Base-by-base conservation (phyloP, 75 land plant genomes). In the Larix kaempferi region DNA sequence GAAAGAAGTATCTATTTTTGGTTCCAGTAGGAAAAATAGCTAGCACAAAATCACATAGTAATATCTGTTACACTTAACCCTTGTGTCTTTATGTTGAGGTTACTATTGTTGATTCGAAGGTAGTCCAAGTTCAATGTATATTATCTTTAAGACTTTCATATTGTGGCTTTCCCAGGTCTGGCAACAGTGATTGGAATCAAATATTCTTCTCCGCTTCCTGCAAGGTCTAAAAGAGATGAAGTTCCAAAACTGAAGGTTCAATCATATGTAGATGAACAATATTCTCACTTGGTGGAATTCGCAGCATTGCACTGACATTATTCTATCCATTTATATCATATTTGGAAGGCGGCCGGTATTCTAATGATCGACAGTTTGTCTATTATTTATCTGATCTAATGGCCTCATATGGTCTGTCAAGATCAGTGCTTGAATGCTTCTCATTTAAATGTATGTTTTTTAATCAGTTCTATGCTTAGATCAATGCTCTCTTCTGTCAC, bases 181-280 rank as follows among this genome's bases (percentile, higher is more conserved):
- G 22, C 75, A 54, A 73, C 75, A 39, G 75, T 73, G 5, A 73
- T 73, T 73, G 75, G 75, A 25, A 73, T 73, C 16, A 73, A 73
- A 49, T 73, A 73, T 27, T 14, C 75, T 23, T 73, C 75, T 56
- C 75, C 75, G 13, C 21, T 25, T 52, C 17, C 14, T 14, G 58
- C 1, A 5, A 14, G 13, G 25, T 0, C 26, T 17, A 73, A 55
- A 27, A 55, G 11, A 0, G 1, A 26, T 13, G 35, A 49, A 22
- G 5, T 1, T 73, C 58, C 75, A 27, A 73, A 55, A 2, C 54
- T 73, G 12, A 73, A 73, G 57, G 75, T 73, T 26, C 27, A 73
- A 11, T 73, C 75, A 55, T 73, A 26, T 27, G 58, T 73, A 6
- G 75, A 73, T 55, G 75, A 73, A 8, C 29, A 56, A 73, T 73